Percentiles rank a stretch among this genome's conserved stretches.
phyloP scores from a whole-genome alignment of 305 asterid genomes.

The Withania somnifera region DNA sequence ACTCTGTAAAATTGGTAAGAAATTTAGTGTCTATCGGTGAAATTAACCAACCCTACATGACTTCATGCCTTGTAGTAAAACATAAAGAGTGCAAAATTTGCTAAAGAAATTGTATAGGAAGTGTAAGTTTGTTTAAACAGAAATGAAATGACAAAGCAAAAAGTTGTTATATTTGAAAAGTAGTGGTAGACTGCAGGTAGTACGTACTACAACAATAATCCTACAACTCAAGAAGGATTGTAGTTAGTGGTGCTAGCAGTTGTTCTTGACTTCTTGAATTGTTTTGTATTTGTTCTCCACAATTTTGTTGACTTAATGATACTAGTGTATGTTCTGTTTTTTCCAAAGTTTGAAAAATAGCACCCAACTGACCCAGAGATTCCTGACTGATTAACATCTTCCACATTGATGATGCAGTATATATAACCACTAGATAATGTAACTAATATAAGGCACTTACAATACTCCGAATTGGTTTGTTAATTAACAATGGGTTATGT shows the following conservation, averaged over 20 bases:
- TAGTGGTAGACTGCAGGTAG: too few relatives aligned
- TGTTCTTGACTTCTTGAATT: too few relatives aligned
- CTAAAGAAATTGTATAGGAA: too few relatives aligned
- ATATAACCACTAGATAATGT: background rate
- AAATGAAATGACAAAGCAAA: background rate
- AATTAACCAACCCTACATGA: background rate
- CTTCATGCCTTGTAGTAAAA: background rate
- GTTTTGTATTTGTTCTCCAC: too few relatives aligned
- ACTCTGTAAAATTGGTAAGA: too few relatives aligned
- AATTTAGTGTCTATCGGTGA: background rate
- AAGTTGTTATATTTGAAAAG: too few relatives aligned
- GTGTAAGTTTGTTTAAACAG: background rate
- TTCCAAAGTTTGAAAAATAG: background rate
- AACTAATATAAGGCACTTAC: background rate
- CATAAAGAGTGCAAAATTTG: too few relatives aligned
- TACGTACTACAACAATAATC: too few relatives aligned
- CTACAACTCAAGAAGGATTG: background rate
- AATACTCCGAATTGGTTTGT: background rate
- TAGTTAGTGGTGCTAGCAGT: too few relatives aligned
- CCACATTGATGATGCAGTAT: background rate
- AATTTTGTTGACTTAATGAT: too few relatives aligned
- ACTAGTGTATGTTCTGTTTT: too few relatives aligned
- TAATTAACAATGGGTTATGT: background rate
- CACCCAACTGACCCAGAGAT: background rate
- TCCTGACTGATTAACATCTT: background rate